Evolutionary conservation across 2,329 filamentous ascomycete genomes (phyloP), one percentile per base, ranked within the genome.

Genomic region (Rhytidhysteron rufulum): DNA sequence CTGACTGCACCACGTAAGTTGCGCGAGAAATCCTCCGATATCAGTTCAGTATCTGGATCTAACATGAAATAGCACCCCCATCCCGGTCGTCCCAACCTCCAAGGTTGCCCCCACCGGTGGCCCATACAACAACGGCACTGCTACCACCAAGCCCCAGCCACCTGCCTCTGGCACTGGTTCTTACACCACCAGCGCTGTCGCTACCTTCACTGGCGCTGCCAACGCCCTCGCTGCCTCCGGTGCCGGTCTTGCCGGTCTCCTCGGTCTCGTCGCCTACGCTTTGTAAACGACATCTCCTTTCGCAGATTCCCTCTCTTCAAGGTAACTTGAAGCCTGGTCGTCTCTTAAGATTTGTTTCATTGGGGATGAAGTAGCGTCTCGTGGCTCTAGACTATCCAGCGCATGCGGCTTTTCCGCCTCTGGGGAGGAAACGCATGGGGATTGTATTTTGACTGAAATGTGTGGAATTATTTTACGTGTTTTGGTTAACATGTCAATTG

Each of bases 131-230:
- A 43, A 37, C 39, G 31, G 27, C 41, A 46, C 37, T 37, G 24
- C 49, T 20, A 41, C 41, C 10, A 40, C 29, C 45, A 44, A 39
- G 18, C 46, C 45, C 40, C 37, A 33, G 45, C 52, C 43, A 36
- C 43, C 35, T 20, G 40, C 48, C 39, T 44, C 39, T 31, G 75
- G 70, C 71, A 76, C 73, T 43, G 75, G 73, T 41, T 75, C 71
- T 44, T 46, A 40, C 24, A 48, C 45, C 39, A 34, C 39, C 47
- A 51, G 44, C 34, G 42, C 37, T 30, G 46, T 48, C 42, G 44
- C 40, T 31, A 75, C 70, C 71, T 76, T 73, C 43, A 75, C 73
- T 41, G 75, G 71, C 54, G 74, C 73, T 55, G 65, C 67, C 58
- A 70, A 73, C 65, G 67, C 64, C 45, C 65, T 65, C 41, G 65